phyloP scores from a whole-genome alignment of 805 yeast species.

The Candida coleopterorum region DNA sequence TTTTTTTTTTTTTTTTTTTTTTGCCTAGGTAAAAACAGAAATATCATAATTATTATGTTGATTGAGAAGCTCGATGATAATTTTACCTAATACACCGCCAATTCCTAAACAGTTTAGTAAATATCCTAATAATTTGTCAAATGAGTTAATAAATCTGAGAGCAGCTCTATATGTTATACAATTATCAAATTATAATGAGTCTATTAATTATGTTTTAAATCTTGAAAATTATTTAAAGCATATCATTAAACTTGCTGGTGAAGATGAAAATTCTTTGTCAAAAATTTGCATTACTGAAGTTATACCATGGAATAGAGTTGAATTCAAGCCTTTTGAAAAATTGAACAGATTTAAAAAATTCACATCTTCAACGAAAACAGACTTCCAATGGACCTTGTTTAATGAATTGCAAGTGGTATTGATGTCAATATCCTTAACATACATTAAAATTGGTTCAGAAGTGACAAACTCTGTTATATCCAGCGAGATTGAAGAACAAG shows the following conservation, averaged over 20 bases:
- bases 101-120: slow-evolving; percentile 13
- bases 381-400: slow-evolving; percentile 23
- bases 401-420: slow-evolving; percentile 26
- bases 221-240: slow-evolving; percentile 28
- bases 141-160: slow-evolving; percentile 14
- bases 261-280: not conserved
- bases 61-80: slow-evolving; percentile 18
- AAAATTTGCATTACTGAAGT: not conserved
- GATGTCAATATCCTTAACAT: slow-evolving; percentile 22
- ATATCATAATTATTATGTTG: not conserved
- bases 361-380: not conserved
- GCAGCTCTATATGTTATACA: slow-evolving; percentile 12
- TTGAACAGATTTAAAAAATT: not conserved
- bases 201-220: slow-evolving; percentile 25
- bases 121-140: not conserved
- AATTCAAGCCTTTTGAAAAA: not conserved
- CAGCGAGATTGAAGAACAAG: slow-evolving; percentile 15
- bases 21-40: not conserved
- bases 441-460: slow-evolving; percentile 31
- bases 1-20: no score
- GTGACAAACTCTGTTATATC: slow-evolving; percentile 31
- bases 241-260: not conserved
- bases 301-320: not conserved
- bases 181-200: slow-evolving; percentile 17
- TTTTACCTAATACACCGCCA: slow-evolving; percentile 33